Conservation (phyloP, 2,329 filamentous ascomycete genomes). For the Talaromyces sp. region DNA sequence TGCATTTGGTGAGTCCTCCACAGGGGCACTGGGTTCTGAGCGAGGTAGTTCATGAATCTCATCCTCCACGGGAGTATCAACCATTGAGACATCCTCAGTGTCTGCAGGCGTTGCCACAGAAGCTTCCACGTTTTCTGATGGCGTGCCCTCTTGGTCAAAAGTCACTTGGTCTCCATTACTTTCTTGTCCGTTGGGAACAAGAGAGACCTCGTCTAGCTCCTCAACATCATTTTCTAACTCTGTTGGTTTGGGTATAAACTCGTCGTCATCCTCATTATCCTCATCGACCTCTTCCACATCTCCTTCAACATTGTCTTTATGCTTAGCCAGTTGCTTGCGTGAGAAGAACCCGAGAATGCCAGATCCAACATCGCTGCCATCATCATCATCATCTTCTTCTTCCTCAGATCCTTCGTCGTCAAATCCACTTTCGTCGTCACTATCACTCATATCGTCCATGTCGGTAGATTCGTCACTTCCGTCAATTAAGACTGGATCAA, state of each 20-base stretch:
- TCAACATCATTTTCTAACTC: conserved; percentile 32
- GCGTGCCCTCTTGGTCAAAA: conserved; percentile 34
- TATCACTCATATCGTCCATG: conserved; percentile 53
- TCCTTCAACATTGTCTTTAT: conserved; percentile 37
- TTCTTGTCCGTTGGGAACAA: conserved; percentile 35
- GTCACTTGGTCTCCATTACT: conserved; percentile 14
- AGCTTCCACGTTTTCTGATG: conserved; percentile 23
- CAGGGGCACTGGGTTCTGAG: not conserved
- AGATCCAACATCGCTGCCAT: conserved; percentile 37
- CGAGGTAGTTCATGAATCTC: not conserved
- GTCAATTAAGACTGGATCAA: conserved; percentile 49
- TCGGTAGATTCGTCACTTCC: conserved; percentile 52
- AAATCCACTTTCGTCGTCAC: conserved; percentile 51
- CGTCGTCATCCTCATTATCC: conserved; percentile 25
- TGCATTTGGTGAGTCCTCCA: conserved; percentile 16
- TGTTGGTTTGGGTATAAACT: conserved; percentile 22
- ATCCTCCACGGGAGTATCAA: conserved; percentile 14
- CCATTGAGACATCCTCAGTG: conserved; percentile 14
- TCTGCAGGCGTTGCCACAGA: conserved; percentile 17
- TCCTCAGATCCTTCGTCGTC: conserved; percentile 50
- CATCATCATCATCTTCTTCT: conserved; percentile 17
- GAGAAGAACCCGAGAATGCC: conserved; percentile 53
- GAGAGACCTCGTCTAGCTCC: conserved; percentile 40
- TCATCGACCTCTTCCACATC: conserved; percentile 24
- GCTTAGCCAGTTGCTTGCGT: conserved; percentile 16